Evolutionary conservation across 2,329 filamentous ascomycete species (phyloP).

Genomic region (Fusarium anthophilum): DNA sequence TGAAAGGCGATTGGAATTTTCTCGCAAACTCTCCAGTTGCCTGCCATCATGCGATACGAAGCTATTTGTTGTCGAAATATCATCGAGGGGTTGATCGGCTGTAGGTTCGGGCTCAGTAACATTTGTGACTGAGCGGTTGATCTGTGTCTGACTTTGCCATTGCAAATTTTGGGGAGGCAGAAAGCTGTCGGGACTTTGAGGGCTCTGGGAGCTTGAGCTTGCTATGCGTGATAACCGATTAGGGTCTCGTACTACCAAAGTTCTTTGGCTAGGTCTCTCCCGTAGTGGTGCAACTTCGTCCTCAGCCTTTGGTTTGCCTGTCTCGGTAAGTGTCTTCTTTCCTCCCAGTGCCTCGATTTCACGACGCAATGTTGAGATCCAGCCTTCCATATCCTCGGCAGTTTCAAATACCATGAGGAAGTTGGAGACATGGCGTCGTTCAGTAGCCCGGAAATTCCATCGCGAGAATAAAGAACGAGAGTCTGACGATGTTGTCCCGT

Average conservation of each 20-base stretch:
- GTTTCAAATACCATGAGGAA: constrained; percentile 78
- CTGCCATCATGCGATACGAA: constrained; percentile 67
- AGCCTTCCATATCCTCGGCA: constrained; percentile 78
- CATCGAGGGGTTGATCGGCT: constrained; percentile 59
- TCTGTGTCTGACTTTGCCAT: constrained; percentile 19
- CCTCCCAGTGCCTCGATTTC: constrained; percentile 78
- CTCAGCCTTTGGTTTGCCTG: constrained; percentile 60
- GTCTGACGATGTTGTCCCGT: constrained; percentile 60
- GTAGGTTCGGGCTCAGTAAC: constrained; percentile 37
- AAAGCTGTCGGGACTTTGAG: constrained; percentile 9
- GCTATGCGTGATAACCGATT: constrained; percentile 54
- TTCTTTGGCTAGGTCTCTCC: constrained; percentile 56
- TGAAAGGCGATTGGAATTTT: constrained; percentile 66
- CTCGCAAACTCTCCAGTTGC: constrained; percentile 66
- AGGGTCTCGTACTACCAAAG: constrained; percentile 58
- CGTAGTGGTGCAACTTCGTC: constrained; percentile 47
- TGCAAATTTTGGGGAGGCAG: constrained; percentile 25
- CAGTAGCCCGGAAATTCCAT: constrained; percentile 64
- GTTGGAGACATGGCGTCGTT: constrained; percentile 67
- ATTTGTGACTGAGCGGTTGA: constrained; percentile 21
- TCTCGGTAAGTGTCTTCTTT: constrained; percentile 69
- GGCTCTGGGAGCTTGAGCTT: constrained; percentile 28
- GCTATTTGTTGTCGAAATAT: constrained; percentile 67
- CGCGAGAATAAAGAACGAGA: constrained; percentile 72
- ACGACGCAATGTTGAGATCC: constrained; percentile 74